phyloP scores from a whole-genome alignment of 2,329 filamentous ascomycete species.

The Cladorrhinum sp. region DNA sequence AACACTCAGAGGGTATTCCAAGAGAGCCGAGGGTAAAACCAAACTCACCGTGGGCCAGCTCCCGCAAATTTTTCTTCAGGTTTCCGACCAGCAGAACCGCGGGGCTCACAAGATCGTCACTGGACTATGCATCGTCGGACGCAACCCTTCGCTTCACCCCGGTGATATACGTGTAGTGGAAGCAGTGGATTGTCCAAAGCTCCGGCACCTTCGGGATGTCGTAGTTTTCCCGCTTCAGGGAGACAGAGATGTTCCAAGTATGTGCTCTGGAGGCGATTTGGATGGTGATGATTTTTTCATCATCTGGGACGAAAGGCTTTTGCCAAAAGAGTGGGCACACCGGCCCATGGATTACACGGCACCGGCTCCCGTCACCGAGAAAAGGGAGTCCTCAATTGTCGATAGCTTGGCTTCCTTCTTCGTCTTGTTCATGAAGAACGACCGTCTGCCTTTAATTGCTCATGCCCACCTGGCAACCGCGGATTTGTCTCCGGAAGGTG shows the following conservation, averaged over 20 bases:
- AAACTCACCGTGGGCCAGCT: conserved; percentile 46
- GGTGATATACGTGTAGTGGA: conserved; percentile 87
- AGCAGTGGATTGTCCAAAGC: conserved; percentile 70
- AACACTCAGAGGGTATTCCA: conserved; percentile 68
- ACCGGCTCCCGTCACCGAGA: conserved; percentile 52
- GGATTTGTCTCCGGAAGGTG: conserved; percentile 60
- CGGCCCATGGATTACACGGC: conserved; percentile 74
- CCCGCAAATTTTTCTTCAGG: conserved; percentile 86
- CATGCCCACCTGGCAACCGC: conserved; percentile 75
- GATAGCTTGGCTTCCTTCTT: conserved; percentile 81
- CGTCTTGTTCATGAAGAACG: conserved; percentile 88
- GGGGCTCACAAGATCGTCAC: conserved; percentile 62
- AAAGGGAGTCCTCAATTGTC: conserved; percentile 60
- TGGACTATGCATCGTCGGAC: conserved; percentile 78
- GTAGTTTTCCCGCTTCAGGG: conserved; percentile 83
- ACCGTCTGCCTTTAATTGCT: conserved; percentile 76
- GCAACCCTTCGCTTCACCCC: conserved; percentile 91
- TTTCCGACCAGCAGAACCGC: conserved; percentile 57
- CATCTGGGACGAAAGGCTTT: conserved; percentile 78
- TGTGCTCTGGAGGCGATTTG: conserved; percentile 94
- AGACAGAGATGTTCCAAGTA: conserved; percentile 80
- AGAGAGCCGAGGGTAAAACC: conserved; percentile 40
- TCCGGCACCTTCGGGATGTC: conserved; percentile 77
- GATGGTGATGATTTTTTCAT: conserved; percentile 96
- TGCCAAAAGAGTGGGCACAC: conserved; percentile 64